A percentile compares a stretch with the other conserved stretches of the same genome.
Evolutionary conservation across 495 filamentous ascomycete genomes (phyloP).

Genomic region (Acidiella bohemica): DNA sequence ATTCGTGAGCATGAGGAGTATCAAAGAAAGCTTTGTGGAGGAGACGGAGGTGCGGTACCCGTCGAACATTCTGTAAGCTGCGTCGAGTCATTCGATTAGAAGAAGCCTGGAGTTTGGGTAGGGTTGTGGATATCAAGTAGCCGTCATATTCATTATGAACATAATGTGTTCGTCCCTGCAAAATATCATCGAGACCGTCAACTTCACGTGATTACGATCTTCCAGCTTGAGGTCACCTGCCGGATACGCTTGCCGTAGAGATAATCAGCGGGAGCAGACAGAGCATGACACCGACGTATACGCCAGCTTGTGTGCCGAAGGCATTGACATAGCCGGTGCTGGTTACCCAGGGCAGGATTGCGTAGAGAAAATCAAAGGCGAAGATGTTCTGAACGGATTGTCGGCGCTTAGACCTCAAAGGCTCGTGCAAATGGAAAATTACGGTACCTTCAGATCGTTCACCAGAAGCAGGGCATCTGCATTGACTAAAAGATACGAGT

Average conservation of each 20-base stretch:
- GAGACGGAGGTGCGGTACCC: constrained; percentile 28
- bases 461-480: constrained; percentile 26
- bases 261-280: constrained; percentile 16
- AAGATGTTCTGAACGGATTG: constrained; percentile 18
- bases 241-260: constrained; percentile 21
- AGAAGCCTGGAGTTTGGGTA: too few species aligned
- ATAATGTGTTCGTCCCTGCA: too few species aligned
- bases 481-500: constrained; percentile 24
- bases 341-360: constrained; percentile 25
- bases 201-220: too few species aligned
- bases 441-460: constrained; percentile 20
- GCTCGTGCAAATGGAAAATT: too few species aligned
- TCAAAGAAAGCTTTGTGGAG: constrained; percentile 32
- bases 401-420: too few species aligned
- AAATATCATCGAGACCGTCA: too few species aligned
- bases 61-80: not conserved
- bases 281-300: constrained; percentile 23
- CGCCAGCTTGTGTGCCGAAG: constrained; percentile 25
- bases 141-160: too few species aligned
- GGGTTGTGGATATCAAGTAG: too few species aligned
- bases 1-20: constrained; percentile 31
- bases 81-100: too few species aligned
- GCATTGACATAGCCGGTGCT: constrained; percentile 23
- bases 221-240: constrained; percentile 22
- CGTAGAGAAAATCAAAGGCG: constrained; percentile 26